phyloP scores from a whole-genome alignment of 805 yeast genomes.

The Candida verbasci region DNA sequence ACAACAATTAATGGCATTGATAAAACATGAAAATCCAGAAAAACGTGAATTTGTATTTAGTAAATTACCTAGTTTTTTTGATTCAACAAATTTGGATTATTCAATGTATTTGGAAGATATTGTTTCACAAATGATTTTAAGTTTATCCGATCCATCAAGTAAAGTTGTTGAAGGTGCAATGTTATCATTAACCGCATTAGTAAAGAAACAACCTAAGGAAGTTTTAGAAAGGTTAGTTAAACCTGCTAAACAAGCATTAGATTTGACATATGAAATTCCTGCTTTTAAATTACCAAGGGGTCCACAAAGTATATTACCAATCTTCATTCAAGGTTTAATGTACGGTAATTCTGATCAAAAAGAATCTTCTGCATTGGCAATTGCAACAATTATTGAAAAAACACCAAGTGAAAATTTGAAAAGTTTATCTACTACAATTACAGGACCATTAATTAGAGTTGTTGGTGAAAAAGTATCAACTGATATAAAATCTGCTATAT shows the following conservation, averaged over 20 bases:
- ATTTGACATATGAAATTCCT: constrained; percentile 64
- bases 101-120: constrained; percentile 71
- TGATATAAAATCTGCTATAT: constrained; percentile 91
- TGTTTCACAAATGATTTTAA: constrained; percentile 62
- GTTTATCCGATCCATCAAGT: constrained; percentile 66
- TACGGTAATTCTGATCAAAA: constrained; percentile 82
- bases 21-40: constrained; percentile 68
- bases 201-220: constrained; percentile 71
- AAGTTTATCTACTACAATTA: constrained; percentile 86
- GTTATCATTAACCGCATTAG: constrained; percentile 59
- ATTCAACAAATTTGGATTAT: constrained; percentile 61
- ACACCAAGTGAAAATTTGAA: constrained; percentile 80
- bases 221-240: constrained; percentile 70
- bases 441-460: constrained; percentile 97
- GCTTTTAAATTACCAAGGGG: constrained; percentile 79
- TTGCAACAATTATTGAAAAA: constrained; percentile 79
- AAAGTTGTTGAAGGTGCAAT: constrained; percentile 63
- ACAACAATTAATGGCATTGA: constrained; percentile 71
- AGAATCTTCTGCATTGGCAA: constrained; percentile 82
- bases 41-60: constrained; percentile 61
- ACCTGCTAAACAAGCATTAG: constrained; percentile 75
- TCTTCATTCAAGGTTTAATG: constrained; percentile 93
- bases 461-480: constrained; percentile 92
- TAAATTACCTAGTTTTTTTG: constrained; percentile 71
- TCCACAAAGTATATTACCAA: constrained; percentile 82